Conservation (phyloP, 2,329 filamentous ascomycete genomes). For the Fusarium ambrosium region DNA sequence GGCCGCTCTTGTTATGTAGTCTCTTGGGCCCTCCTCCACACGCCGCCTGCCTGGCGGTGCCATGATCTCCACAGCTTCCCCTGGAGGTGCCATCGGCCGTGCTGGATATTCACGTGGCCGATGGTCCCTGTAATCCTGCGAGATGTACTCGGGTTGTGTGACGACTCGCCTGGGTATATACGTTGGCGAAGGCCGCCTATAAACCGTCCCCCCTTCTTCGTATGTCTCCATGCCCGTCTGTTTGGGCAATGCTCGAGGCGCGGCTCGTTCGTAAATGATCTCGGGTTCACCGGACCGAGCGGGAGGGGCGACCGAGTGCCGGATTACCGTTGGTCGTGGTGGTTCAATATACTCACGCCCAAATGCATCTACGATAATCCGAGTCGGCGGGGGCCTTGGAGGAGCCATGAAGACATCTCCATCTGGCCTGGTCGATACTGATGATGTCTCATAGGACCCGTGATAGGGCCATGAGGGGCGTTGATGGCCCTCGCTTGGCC, state of each 20-base stretch:
- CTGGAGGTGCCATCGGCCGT: slow-evolving; percentile 59
- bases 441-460: slow-evolving; percentile 58
- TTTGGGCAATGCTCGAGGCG: slow-evolving; percentile 65
- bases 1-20: slow-evolving; percentile 67
- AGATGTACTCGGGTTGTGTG: slow-evolving; percentile 71
- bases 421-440: slow-evolving; percentile 64
- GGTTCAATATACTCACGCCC: slow-evolving; percentile 83
- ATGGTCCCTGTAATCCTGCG: slow-evolving; percentile 66
- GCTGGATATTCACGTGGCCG: slow-evolving; percentile 70
- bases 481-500: slow-evolving; percentile 57
- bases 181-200: slow-evolving; percentile 65
- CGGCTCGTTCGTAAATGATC: slow-evolving; percentile 75
- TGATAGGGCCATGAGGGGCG: slow-evolving; percentile 60
- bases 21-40: slow-evolving; percentile 63
- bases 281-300: slow-evolving; percentile 63
- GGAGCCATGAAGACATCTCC: slow-evolving; percentile 65
- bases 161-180: slow-evolving; percentile 69
- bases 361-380: slow-evolving; percentile 85
- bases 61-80: slow-evolving; percentile 65
- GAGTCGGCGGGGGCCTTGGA: slow-evolving; percentile 67
- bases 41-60: slow-evolving; percentile 56
- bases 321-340: slow-evolving; percentile 55
- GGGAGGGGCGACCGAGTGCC: slow-evolving; percentile 68
- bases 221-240: slow-evolving; percentile 61
- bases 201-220: slow-evolving; percentile 65